A percentile compares a stretch with the other conserved stretches of the same genome.
These are phyloP conservation scores for Reutealis trisperma DNA, from an alignment of 345 rosid genomes.

Conservation along the genomic window DNA sequence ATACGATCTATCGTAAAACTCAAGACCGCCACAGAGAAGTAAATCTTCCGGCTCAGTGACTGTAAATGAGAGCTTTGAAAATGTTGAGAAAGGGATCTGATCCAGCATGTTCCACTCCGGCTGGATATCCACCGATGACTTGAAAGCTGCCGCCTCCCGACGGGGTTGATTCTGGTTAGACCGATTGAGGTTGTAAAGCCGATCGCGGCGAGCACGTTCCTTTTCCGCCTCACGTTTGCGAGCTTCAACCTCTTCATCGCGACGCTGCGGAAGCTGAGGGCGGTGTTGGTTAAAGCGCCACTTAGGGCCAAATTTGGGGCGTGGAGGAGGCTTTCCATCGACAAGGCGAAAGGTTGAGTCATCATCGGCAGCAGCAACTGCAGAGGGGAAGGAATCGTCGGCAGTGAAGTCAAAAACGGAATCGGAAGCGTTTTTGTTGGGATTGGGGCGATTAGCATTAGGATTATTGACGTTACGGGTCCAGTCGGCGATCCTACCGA, in stretches of 20 bases:
- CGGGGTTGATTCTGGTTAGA: slow-evolving; percentile 68
- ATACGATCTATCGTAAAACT: slow-evolving; percentile 61
- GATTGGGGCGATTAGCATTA: slow-evolving; percentile 28
- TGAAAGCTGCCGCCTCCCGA: slow-evolving; percentile 82
- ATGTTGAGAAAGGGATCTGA: slow-evolving; percentile 88
- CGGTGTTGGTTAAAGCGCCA: slow-evolving; percentile 84
- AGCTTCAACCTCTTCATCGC: slow-evolving; percentile 95
- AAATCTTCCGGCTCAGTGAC: slow-evolving; percentile 88
- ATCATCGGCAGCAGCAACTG: slow-evolving; percentile 50
- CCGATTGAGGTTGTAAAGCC: slow-evolving; percentile 67
- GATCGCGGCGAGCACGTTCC: slow-evolving; percentile 90
- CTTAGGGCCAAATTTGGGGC: slow-evolving; percentile 89
- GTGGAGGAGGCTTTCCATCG: slow-evolving; percentile 83
- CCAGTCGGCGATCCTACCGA: slow-evolving; percentile 97
- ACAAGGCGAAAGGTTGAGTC: slow-evolving; percentile 90
- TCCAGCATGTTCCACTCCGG: slow-evolving; percentile 99
- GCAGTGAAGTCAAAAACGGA: slow-evolving; percentile 81
- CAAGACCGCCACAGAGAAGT: slow-evolving; percentile 75
- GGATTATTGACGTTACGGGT: slow-evolving; percentile 53
- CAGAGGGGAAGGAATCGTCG: slow-evolving; percentile 65
- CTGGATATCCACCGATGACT: slow-evolving; percentile 90
- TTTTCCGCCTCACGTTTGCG: slow-evolving; percentile 87
- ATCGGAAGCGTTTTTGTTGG: slow-evolving; percentile 41
- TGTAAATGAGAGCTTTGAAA: slow-evolving; percentile 74
- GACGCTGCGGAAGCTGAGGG: slow-evolving; percentile 84